These are phyloP conservation scores for Camellia japonica DNA, from an alignment of 148 eudicot genomes.

Conservation along the genomic window DNA sequence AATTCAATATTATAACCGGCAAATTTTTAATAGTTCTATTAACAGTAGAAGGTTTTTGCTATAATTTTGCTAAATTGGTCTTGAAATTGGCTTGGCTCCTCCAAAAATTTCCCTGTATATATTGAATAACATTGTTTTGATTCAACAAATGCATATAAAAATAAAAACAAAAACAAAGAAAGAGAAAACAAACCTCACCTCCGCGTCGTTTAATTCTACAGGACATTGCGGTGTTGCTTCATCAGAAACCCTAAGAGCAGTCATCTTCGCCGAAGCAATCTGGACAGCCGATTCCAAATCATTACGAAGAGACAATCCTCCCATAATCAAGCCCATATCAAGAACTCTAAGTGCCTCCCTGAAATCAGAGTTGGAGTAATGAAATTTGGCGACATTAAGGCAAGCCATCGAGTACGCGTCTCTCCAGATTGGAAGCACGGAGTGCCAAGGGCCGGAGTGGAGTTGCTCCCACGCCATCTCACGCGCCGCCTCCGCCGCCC, in stretches of 20 bases:
- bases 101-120: too few species aligned
- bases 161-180: not conserved
- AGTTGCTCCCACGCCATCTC: slow-evolving; percentile 99
- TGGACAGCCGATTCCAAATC: slow-evolving; percentile 58
- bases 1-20: too few species aligned
- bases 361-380: slow-evolving; percentile 39
- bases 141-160: too few species aligned
- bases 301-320: slow-evolving; percentile 50
- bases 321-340: slow-evolving; percentile 94
- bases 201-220: slow-evolving; percentile 37
- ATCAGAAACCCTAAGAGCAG: slow-evolving; percentile 15
- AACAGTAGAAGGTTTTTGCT: too few species aligned
- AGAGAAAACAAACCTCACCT: slow-evolving; percentile 69
- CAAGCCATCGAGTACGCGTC: slow-evolving; percentile 95
- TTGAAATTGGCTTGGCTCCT: too few species aligned
- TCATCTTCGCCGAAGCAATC: slow-evolving; percentile 27
- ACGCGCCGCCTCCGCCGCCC: slow-evolving; percentile 81
- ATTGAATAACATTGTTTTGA: too few species aligned
- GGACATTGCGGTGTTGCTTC: slow-evolving; percentile 9
- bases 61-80: too few species aligned
- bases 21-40: too few species aligned
- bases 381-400: slow-evolving; percentile 57
- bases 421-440: slow-evolving; percentile 75
- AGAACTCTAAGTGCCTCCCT: slow-evolving; percentile 53
- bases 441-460: slow-evolving; percentile 90